Evolutionary conservation across 345 rosid species (phyloP), one percentile per base, ranked within the genome.

Genomic region (Sapria himalayana): DNA sequence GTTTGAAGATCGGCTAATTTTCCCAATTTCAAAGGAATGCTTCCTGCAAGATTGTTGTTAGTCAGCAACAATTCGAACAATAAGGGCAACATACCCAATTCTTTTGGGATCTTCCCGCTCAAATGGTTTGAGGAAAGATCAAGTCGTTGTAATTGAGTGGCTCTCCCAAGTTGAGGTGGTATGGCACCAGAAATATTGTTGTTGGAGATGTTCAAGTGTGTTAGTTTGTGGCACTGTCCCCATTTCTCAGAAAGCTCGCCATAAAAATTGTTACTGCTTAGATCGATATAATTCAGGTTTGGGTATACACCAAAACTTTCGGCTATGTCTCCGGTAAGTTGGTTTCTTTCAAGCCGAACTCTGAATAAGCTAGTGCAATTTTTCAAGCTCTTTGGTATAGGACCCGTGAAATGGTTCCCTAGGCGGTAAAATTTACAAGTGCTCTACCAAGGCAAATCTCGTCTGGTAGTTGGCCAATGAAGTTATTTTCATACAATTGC

Each of bases 221-320:
- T 31, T 3, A 57, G 40, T 31, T 22, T 40, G 10, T 8, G 11
- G 20, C 55, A 62, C 9, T 49, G 22, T 23, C 55, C 63, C 67
- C 67, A 62, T 19, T 49, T 48, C 24, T 54, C 43, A 3, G 63
- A 49, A 29, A 63, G 35, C 56, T 57, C 63, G 14, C 68, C 68
- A 8, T 14, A 19, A 13, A 63, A 63, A 1, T 19, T 49, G 33
- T 63, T 63, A 40, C 41, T 46, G 38, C 63, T 63, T n/a, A 62
- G 16, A 39, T 62, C 63, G 27, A 63, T 16, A 10, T 44, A 58
- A 4, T 46, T 50, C 33, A 58, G 52, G 0, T 22, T 5, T 0
- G 63, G 63, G 20, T 57, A 49, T 23, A 37, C 1, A 1, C 64
- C 60, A 14, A 54, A 63, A 34, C 32, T 51, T 27, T 58, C 57